A percentile compares a stretch with the other conserved stretches of the same genome.
Conservation (phyloP, 139 green algal species). For the Haematococcus sp. region DNA sequence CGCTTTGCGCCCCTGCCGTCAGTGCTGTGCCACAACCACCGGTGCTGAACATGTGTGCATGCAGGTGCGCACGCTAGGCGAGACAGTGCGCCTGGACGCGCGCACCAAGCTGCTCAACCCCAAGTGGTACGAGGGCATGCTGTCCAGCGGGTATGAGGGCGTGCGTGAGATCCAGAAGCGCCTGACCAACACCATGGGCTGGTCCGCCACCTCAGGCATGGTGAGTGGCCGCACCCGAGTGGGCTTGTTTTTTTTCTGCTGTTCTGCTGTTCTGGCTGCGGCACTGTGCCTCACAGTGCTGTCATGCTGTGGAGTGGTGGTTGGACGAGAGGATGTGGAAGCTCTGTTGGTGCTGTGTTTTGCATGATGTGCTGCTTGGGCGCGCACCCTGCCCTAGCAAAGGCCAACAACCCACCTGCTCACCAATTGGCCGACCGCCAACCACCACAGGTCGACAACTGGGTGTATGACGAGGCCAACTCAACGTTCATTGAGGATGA, state of each 20-base stretch:
- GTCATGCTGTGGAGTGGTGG: too few relatives aligned
- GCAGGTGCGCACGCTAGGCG: constrained; percentile 87
- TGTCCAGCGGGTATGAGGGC: constrained; percentile 93
- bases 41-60: too few relatives aligned
- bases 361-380: too few relatives aligned
- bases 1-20: too few relatives aligned
- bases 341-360: too few relatives aligned
- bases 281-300: too few relatives aligned
- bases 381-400: too few relatives aligned
- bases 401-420: too few relatives aligned
- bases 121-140: constrained; percentile 99
- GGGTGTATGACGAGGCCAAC: constrained; percentile 99
- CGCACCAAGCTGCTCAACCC: constrained; percentile 99
- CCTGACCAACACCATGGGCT: constrained; percentile 99
- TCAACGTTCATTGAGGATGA: constrained; percentile 94
- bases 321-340: too few relatives aligned
- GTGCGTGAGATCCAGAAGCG: constrained; percentile 99
- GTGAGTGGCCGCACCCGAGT: constrained; percentile 24
- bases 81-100: constrained; percentile 96
- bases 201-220: constrained; percentile 89
- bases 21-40: too few relatives aligned
- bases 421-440: too few relatives aligned
- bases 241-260: not conserved
- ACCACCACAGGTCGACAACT: constrained; percentile 90
- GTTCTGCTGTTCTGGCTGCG: too few relatives aligned